Percentiles rank a stretch among this genome's conserved stretches.
Evolutionary conservation across 1,284 basidiomycete genomes (phyloP).

Genomic region (Peniophora sp.): DNA sequence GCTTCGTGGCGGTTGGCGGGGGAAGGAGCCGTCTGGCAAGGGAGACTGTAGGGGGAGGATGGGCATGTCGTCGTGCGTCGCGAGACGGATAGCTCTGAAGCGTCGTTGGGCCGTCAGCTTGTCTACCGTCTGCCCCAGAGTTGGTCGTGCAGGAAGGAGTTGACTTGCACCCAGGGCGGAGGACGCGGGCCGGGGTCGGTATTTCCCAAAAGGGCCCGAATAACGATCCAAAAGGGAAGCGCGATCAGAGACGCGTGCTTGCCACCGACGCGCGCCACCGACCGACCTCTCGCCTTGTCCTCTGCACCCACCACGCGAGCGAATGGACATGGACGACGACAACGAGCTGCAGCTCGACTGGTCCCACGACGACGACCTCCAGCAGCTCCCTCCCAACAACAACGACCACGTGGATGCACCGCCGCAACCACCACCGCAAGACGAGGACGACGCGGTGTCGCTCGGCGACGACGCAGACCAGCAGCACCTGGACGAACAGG

Average conservation of each 20-base stretch:
- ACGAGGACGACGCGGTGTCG: slow-evolving; percentile 61
- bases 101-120: not conserved
- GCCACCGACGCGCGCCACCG: slow-evolving; percentile 4
- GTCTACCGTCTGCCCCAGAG: too few species aligned
- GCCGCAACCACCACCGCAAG: slow-evolving; percentile 29
- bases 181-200: slow-evolving; percentile 2
- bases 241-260: slow-evolving; percentile 2
- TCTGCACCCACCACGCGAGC: slow-evolving; percentile 11
- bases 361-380: slow-evolving; percentile 65
- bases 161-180: not conserved
- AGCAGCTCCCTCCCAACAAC: slow-evolving; percentile 12
- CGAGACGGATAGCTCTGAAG: not conserved
- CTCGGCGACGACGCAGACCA: slow-evolving; percentile 68
- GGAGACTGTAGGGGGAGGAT: slow-evolving; percentile 47
- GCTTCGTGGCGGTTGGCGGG: slow-evolving; percentile 26
- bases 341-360: slow-evolving; percentile 65
- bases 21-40: slow-evolving; percentile 26
- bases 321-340: slow-evolving; percentile 74
- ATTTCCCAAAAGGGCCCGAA: slow-evolving; percentile 4
- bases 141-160: too few species aligned
- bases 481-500: slow-evolving; percentile 19
- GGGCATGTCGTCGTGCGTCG: slow-evolving; percentile 39
- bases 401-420: slow-evolving; percentile 6
- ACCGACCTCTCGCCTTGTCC: not conserved
- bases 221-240: not conserved